A percentile compares a stretch with the other conserved stretches of the same genome.
These are phyloP conservation scores for Russula emetica DNA, from an alignment of 768 basidiomycete genomes.

Conservation along the genomic window DNA sequence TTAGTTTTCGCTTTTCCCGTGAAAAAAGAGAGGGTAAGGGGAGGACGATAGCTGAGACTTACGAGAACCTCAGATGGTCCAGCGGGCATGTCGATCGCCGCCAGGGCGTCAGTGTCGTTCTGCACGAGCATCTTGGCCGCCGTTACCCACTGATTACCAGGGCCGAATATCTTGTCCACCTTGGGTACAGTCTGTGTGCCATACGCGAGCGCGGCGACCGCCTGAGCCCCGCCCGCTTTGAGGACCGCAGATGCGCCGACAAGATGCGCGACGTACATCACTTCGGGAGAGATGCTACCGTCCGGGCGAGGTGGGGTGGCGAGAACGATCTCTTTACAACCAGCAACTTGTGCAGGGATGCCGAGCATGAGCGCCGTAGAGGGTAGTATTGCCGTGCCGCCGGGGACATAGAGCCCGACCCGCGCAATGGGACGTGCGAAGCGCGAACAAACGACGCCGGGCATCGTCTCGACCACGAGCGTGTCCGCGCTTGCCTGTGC, in stretches of 20 bases:
- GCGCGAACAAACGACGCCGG: conserved; percentile 92
- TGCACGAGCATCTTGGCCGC: conserved; percentile 99
- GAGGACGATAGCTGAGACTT: conserved; percentile 35
- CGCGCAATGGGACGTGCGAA: conserved; percentile 94
- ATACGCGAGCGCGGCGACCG: conserved; percentile 93
- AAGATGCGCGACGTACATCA: conserved; percentile 91
- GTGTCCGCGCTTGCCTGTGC: conserved; percentile 72
- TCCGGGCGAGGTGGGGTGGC: conserved; percentile 95
- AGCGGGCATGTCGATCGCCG: conserved; percentile 98
- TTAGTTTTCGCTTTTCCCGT: conserved; percentile 7
- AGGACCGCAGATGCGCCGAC: conserved; percentile 88
- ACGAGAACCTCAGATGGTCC: conserved; percentile 97
- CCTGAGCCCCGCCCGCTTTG: conserved; percentile 95
- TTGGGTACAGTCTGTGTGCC: conserved; percentile 94
- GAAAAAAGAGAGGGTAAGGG: too few species aligned
- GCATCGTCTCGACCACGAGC: conserved; percentile 92
- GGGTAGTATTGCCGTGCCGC: conserved; percentile 93
- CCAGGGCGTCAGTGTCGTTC: conserved; percentile 94
- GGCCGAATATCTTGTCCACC: conserved; percentile 99
- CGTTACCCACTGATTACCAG: conserved; percentile 99
- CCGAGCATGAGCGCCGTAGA: conserved; percentile 98
- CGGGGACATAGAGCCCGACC: conserved; percentile 95
- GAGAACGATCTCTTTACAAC: conserved; percentile 86
- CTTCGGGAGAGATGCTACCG: conserved; percentile 92
- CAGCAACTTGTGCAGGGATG: conserved; percentile 95